These are phyloP conservation scores for Candida gigantensis DNA, from an alignment of 1,139 yeast genomes.

Conservation along the genomic window DNA sequence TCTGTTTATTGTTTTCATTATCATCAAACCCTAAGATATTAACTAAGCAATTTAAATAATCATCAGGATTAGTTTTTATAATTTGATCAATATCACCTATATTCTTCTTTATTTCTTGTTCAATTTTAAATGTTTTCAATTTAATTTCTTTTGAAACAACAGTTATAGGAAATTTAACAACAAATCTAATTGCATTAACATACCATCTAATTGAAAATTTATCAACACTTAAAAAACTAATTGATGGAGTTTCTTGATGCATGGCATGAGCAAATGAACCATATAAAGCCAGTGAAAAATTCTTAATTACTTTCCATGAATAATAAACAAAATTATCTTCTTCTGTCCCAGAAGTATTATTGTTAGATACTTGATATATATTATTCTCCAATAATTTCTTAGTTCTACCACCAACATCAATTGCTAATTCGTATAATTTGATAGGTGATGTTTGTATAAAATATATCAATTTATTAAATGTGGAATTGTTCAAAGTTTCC, in stretches of 20 bases:
- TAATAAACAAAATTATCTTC: conserved; percentile 20
- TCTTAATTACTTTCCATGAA: conserved; percentile 7
- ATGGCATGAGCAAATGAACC: conserved; percentile 9
- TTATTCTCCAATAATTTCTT: conserved; percentile 8
- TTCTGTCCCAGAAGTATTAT: conserved; percentile 14
- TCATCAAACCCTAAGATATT: conserved; percentile 12
- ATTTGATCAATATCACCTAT: conserved; percentile 26
- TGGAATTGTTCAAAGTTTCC: conserved; percentile 31
- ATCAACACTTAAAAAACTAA: conserved; percentile 12
- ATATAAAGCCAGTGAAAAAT: conserved; percentile 8
- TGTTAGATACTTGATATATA: conserved; percentile 4
- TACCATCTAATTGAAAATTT: conserved; percentile 10
- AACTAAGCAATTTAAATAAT: conserved; percentile 11
- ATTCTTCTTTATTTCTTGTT: conserved; percentile 20
- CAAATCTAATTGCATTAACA: conserved; percentile 8
- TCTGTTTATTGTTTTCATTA: conserved; percentile 11
- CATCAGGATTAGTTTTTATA: conserved; percentile 19
- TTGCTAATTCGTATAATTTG: conserved; percentile 19
- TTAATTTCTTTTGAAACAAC: conserved; percentile 25
- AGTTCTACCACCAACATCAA: conserved; percentile 10
- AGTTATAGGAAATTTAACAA: conserved; percentile 20
- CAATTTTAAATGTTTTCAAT: conserved; percentile 21
- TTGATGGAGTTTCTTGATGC: conserved; percentile 15
- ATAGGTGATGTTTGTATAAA: conserved; percentile 38
- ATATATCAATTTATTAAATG: conserved; percentile 29